Base-by-base conservation (phyloP, 805 yeast genomes). In the Starmerella bombi region DNA sequence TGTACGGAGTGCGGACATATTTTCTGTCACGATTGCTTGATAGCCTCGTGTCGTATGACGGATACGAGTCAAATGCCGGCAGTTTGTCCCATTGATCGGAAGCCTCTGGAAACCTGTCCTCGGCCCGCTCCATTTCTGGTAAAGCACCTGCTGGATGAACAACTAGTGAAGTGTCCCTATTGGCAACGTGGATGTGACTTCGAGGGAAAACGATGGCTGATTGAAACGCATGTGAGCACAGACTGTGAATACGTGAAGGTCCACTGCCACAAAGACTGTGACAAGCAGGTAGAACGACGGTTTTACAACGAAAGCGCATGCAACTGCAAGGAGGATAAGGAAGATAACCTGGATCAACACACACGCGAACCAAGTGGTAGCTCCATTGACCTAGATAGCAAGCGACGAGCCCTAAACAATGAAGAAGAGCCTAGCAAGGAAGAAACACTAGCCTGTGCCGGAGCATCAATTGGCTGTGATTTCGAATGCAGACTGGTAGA, bases 1-100 rank as follows among this genome's bases (percentile, higher is more conserved):
- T 70, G 77, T 5, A 78, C 84, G 1, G 55, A 64, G 1, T 77
- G 85, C 58, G 80, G 80, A 1, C 84, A 77, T 52, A 74, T 80
- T 0, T 77, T 77, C 50, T 77, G 85, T 56, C 62, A 63, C 41
- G 62, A 59, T 9, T 77, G 84, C 51, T 60, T 77, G 5, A 36
- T 33, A 20, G 42, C 48, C 14, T 58, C 58, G 6, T 38, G 51
- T 15, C 46, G 48, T 5, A 40, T 48, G 29, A 38, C 50, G 19
- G 41, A 38, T 25, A 39, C 35, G 29, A 14, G 35, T 23, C 37
- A 23, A 18, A 16, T 28, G 32, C 37, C 44, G 7, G 46, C 49
- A 33, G 55, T 55, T 35, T 77, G 84, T 55, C 84, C 84, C 0
- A 59, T 77, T 23, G 83, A 77, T 57, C 59, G 83, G 37, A 70